Conservation (phyloP, 176 grass and related monocot species). For the Carex kokanica region DNA sequence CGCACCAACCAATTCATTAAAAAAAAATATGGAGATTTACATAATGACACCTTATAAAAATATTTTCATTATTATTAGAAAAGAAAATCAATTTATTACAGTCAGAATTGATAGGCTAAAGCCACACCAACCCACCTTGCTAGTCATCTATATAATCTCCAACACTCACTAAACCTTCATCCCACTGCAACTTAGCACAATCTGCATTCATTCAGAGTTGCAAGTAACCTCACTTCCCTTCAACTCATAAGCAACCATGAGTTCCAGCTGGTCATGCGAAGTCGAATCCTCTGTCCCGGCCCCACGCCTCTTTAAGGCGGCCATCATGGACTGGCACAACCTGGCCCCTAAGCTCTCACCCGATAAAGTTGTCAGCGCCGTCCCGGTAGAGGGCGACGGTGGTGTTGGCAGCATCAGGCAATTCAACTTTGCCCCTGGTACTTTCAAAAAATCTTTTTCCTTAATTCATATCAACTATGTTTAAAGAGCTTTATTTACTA, state of each 20-base stretch:
- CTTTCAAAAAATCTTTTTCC: background rate
- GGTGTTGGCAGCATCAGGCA: slow-evolving; percentile 52
- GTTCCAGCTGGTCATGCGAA: slow-evolving; percentile 44
- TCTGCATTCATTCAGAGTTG: background rate
- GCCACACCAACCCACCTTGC: background rate
- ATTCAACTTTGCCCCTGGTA: slow-evolving; percentile 80
- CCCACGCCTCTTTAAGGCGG: slow-evolving; percentile 57
- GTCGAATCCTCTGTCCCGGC: slow-evolving; percentile 44
- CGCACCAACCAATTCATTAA: background rate
- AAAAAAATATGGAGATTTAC: background rate
- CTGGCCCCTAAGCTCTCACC: slow-evolving; percentile 54
- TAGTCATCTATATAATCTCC: background rate
- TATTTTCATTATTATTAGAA: background rate
- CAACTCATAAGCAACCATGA: background rate
- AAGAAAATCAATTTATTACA: background rate
- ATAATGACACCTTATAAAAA: background rate
- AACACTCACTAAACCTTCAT: background rate
- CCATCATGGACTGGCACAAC: slow-evolving; percentile 66
- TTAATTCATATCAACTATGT: background rate
- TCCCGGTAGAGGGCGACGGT: slow-evolving; percentile 40
- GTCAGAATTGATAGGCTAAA: background rate
- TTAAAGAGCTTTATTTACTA: background rate
- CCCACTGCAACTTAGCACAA: background rate
- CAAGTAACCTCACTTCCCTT: background rate
- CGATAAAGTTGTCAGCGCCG: slow-evolving; percentile 42